Evolutionary conservation across 495 filamentous ascomycete species (phyloP).

Genomic region (Podospora australis): DNA sequence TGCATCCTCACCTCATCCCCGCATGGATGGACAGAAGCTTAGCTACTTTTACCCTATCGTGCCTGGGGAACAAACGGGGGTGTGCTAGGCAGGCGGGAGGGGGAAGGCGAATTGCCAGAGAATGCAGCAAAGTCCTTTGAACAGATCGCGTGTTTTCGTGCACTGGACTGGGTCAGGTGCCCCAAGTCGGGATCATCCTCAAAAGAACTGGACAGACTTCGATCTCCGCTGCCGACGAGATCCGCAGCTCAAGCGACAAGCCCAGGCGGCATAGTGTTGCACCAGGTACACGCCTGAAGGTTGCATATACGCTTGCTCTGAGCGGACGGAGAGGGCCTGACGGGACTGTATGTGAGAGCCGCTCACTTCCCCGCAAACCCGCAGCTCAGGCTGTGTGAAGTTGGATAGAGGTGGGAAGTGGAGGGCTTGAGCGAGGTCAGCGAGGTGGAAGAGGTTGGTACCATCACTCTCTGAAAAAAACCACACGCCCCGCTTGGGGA

Average conservation of each 20-base stretch:
- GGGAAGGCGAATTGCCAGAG: neutral
- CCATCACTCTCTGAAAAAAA: too few species aligned
- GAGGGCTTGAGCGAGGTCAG: too few species aligned
- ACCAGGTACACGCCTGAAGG: too few species aligned
- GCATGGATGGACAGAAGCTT: neutral
- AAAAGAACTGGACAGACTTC: neutral
- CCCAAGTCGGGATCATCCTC: neutral
- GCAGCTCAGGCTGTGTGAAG: too few species aligned
- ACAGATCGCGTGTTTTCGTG: neutral
- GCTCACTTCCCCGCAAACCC: too few species aligned
- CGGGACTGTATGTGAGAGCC: too few species aligned
- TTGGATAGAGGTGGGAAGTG: too few species aligned
- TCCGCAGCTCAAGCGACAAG: neutral
- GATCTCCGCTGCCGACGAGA: neutral
- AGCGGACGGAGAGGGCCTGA: too few species aligned
- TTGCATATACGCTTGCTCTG: too few species aligned
- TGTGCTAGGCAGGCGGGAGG: neutral
- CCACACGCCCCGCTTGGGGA: too few species aligned
- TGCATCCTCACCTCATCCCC: slow-evolving; percentile 3
- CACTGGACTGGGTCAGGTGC: neutral
- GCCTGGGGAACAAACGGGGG: neutral
- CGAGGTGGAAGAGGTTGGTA: too few species aligned
- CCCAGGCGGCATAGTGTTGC: neutral
- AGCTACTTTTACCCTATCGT: neutral
- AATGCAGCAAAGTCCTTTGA: neutral